Evolutionary conservation across 1,284 basidiomycete species (phyloP).

Genomic region (Sparassis latifolia): DNA sequence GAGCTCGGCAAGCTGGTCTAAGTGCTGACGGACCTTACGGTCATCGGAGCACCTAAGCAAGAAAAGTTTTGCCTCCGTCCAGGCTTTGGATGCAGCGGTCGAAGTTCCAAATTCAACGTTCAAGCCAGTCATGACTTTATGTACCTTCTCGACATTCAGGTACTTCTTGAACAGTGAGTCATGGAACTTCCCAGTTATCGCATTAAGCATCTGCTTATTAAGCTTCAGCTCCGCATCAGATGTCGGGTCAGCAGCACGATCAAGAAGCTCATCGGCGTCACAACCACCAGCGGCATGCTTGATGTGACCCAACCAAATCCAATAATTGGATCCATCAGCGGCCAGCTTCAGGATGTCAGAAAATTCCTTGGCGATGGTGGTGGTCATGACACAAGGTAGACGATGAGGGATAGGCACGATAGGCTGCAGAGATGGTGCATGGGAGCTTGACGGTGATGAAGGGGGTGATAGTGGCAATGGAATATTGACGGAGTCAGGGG

Average conservation of each 20-base stretch:
- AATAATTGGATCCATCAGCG: slow-evolving; percentile 7
- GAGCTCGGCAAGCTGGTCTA: slow-evolving; percentile 3
- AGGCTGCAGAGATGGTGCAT: no score
- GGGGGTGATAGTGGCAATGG: no score
- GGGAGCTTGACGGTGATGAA: no score
- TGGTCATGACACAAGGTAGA: background rate
- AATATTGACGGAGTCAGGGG: no score
- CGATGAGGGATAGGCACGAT: no score
- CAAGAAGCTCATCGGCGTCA: slow-evolving; percentile 2
- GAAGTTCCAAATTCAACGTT: slow-evolving; percentile 2
- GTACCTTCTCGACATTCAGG: background rate
- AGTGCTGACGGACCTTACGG: slow-evolving; percentile 3
- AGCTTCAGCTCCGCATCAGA: background rate
- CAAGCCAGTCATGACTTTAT: slow-evolving; percentile 4
- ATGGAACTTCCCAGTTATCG: slow-evolving; percentile 3
- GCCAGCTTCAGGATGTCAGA: slow-evolving; percentile 4
- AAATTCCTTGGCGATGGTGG: slow-evolving; percentile 5
- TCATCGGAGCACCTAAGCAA: slow-evolving; percentile 3
- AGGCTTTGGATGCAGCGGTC: background rate
- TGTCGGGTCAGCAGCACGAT: background rate
- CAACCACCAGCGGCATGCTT: slow-evolving; percentile 3
- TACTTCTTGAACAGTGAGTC: slow-evolving; percentile 8
- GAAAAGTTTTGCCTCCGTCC: background rate
- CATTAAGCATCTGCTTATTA: slow-evolving; percentile 3
- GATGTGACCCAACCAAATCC: slow-evolving; percentile 7